Conservation (phyloP, 768 basidiomycete genomes). For the Boletales sp. region DNA sequence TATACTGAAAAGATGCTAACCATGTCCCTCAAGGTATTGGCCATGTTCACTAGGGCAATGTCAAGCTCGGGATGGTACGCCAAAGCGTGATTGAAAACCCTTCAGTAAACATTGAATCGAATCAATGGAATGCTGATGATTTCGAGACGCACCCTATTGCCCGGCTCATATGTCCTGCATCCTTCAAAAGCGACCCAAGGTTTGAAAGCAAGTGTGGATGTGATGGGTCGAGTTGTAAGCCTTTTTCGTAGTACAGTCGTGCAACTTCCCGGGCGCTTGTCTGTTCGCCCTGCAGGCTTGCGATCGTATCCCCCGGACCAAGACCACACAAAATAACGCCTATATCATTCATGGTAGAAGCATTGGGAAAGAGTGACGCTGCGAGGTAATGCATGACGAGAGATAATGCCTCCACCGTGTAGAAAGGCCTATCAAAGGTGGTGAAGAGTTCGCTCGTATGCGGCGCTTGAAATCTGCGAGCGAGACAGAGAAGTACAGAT, state of each 20-base stretch:
- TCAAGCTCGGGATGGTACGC: slow-evolving; percentile 44
- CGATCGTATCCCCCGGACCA: slow-evolving; percentile 17
- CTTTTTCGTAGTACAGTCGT: slow-evolving; percentile 41
- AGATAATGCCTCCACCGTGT: slow-evolving; percentile 34
- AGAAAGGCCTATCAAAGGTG: slow-evolving; percentile 25
- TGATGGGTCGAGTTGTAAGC: slow-evolving; percentile 40
- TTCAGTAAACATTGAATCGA: slow-evolving; percentile 9
- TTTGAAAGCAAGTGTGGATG: slow-evolving; percentile 52
- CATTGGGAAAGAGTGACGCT: slow-evolving; percentile 40
- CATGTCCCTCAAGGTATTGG: slow-evolving; percentile 47
- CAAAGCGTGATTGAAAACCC: slow-evolving; percentile 40
- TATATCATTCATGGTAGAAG: slow-evolving; percentile 48
- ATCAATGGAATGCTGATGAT: slow-evolving; percentile 2
- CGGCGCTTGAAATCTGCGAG: slow-evolving; percentile 40
- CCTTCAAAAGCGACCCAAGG: slow-evolving; percentile 48
- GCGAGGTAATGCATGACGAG: slow-evolving; percentile 49
- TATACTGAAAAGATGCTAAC: slow-evolving; percentile 23
- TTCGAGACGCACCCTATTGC: slow-evolving; percentile 38
- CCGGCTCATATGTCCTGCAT: slow-evolving; percentile 39
- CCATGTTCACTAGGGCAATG: slow-evolving; percentile 50
- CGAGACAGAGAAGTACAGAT: slow-evolving; percentile 42
- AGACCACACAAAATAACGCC: slow-evolving; percentile 45
- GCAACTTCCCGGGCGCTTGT: slow-evolving; percentile 37
- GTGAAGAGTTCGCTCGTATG: slow-evolving; percentile 23
- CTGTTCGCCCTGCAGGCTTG: slow-evolving; percentile 16